Evolutionary conservation across 768 basidiomycete genomes (phyloP).

Genomic region (Russula emetica): DNA sequence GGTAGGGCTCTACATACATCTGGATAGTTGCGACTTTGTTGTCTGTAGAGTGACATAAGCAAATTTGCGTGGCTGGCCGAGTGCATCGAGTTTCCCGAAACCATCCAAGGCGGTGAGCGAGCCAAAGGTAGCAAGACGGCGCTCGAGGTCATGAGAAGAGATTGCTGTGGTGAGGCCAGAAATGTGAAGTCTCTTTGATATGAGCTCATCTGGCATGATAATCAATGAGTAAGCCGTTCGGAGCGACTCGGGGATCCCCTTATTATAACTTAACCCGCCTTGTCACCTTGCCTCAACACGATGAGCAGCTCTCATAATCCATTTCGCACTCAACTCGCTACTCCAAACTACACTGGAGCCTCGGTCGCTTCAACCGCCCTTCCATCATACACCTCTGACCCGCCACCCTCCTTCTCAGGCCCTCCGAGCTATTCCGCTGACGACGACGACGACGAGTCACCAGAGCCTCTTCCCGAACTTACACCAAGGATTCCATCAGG

Average conservation of each 20-base stretch:
- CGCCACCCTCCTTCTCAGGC: neutral
- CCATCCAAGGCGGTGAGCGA: constrained; percentile 66
- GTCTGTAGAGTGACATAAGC: constrained; percentile 71
- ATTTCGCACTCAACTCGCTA: constrained; percentile 12
- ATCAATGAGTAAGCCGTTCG: neutral
- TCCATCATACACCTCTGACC: neutral
- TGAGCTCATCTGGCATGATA: constrained; percentile 8
- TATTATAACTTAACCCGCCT: neutral
- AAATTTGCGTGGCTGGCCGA: constrained; percentile 67
- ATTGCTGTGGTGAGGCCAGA: constrained; percentile 72
- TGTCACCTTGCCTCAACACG: neutral
- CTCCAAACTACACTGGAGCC: constrained; percentile 17
- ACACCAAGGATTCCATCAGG: neutral
- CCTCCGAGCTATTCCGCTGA: constrained; percentile 7
- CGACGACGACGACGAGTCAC: constrained; percentile 6
- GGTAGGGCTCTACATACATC: constrained; percentile 45
- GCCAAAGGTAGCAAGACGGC: constrained; percentile 62
- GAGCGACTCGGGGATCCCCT: neutral
- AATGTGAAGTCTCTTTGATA: constrained; percentile 63
- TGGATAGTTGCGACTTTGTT: constrained; percentile 52
- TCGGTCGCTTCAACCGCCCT: constrained; percentile 5
- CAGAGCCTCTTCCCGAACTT: constrained; percentile 19
- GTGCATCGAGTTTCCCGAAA: constrained; percentile 56
- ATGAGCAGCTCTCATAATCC: constrained; percentile 19
- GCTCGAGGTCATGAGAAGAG: constrained; percentile 50